Evolutionary conservation across 805 yeast genomes (phyloP), one percentile per base, ranked within the genome.

Genomic region (Candida pseudofarinosa): DNA sequence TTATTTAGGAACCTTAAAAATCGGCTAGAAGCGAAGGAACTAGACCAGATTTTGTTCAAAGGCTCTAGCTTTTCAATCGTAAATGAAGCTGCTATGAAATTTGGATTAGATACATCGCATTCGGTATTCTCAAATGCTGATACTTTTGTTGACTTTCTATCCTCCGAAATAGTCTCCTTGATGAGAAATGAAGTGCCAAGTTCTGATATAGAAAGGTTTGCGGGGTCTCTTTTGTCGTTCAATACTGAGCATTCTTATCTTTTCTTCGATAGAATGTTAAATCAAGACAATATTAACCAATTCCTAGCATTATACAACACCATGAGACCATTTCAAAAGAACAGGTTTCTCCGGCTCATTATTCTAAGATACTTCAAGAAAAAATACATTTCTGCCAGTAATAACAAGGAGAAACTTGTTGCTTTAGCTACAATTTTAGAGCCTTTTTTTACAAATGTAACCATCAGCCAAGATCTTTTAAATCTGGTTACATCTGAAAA

Each of bases 1-100:
- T 47, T 59, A 23, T 52, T 51, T 10, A 14, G 19, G 2, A 37
- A 26, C 17, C 35, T 57, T 38, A 37, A 50, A 1, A 31, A 37
- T 3, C 38, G 42, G 2, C 19, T 54, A 4, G 58, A 56, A 26
- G 28, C 45, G 6, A 58, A 57, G 35, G 74, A 69, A 43, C 45
- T 65, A n/a, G 73, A 67, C 38, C 63, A 63, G 39, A 48, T 69
- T 4, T n/a, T 70, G 7, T 69, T 62, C 46, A 65, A 56, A 35
- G 74, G 74, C 0, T 56, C 51, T 37, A 39, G 50, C 8, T 62
- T 54, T 35, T 42, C 65, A 1, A 40, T 59, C 12, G 45, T 59
- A 13, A 56, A 54, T 28, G 71, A 67, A 42, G 47, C 52, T 4
- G 38, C 33, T 17, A 3, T 37, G 13, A 26, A 33, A 6, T 20